A percentile compares a stretch with the other conserved stretches of the same genome.
Evolutionary conservation across 169 alveolate genomes (phyloP).

Genomic region (Toxoplasma gondii): DNA sequence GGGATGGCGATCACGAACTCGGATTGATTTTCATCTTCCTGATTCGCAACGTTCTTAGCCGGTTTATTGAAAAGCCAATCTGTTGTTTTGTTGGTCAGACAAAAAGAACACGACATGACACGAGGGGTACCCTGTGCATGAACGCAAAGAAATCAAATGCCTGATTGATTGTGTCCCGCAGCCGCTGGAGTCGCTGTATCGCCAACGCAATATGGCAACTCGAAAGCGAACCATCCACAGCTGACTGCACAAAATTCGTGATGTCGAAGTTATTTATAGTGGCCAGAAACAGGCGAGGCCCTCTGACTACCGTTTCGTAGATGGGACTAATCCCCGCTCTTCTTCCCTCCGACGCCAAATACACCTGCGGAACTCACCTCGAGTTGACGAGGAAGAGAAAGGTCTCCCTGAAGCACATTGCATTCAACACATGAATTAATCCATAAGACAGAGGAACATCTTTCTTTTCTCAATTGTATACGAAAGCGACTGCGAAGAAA

Average conservation of each 20-base stretch:
- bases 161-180: too few species aligned
- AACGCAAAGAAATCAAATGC: not conserved
- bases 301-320: too few species aligned
- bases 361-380: slow-evolving; percentile 23
- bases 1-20: not conserved
- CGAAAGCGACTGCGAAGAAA: not conserved
- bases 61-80: slow-evolving; percentile 59
- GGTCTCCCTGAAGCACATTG: slow-evolving; percentile 57
- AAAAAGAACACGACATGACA: not conserved
- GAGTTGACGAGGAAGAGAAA: slow-evolving; percentile 45
- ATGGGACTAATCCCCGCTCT: too few species aligned
- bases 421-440: not conserved
- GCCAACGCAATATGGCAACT: too few species aligned
- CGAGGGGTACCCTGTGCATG: not conserved
- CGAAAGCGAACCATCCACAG: too few species aligned
- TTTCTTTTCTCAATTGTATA: not conserved
- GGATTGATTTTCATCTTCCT: not conserved
- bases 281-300: too few species aligned
- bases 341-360: too few species aligned
- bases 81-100: not conserved
- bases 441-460: not conserved
- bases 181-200: too few species aligned
- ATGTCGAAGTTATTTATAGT: not conserved
- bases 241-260: not conserved
- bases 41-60: slow-evolving; percentile 50